Percentiles rank a stretch among this genome's conserved stretches.
Evolutionary conservation across 805 yeast genomes (phyloP).

Genomic region (Metschnikowia gruessii): DNA sequence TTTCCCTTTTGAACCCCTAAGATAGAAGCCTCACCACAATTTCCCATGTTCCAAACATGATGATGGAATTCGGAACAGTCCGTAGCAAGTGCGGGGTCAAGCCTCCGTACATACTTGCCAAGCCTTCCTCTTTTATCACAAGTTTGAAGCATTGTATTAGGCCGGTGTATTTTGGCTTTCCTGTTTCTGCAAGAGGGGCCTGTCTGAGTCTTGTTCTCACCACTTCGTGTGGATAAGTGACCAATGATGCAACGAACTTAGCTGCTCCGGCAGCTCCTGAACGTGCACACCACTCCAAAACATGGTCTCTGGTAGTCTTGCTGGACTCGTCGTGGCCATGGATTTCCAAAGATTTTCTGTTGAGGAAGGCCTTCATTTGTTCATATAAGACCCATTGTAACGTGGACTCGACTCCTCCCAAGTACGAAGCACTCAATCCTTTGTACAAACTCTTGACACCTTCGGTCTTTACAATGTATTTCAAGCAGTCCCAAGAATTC

Average conservation of each 20-base stretch:
- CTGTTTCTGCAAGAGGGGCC: constrained; percentile 74
- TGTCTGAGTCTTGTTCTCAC: constrained; percentile 94
- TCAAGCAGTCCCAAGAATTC: constrained; percentile 82
- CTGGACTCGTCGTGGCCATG: constrained; percentile 30
- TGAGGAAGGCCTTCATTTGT: constrained; percentile 78
- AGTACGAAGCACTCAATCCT: constrained; percentile 91
- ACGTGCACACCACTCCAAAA: constrained; percentile 90
- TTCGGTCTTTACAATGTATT: constrained; percentile 65
- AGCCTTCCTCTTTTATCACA: constrained; percentile 88
- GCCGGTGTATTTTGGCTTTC: constrained; percentile 85
- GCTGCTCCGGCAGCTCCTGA: constrained; percentile 98
- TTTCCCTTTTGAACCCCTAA: constrained; percentile 1
- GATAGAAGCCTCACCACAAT: constrained; percentile 44
- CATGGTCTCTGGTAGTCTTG: constrained; percentile 52
- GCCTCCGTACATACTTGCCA: constrained; percentile 94
- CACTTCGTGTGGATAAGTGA: constrained; percentile 97
- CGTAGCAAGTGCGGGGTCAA: constrained; percentile 94
- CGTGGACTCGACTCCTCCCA: constrained; percentile 91
- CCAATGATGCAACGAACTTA: constrained; percentile 84
- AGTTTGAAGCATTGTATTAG: constrained; percentile 81
- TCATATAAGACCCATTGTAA: constrained; percentile 96
- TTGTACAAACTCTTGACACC: constrained; percentile 79
- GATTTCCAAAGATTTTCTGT: constrained; percentile 42
- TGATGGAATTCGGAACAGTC: constrained; percentile 96
- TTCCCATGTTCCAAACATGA: constrained; percentile 99